Evolutionary conservation across 1,284 basidiomycete genomes (phyloP).

Genomic region (Flammula alnicola): DNA sequence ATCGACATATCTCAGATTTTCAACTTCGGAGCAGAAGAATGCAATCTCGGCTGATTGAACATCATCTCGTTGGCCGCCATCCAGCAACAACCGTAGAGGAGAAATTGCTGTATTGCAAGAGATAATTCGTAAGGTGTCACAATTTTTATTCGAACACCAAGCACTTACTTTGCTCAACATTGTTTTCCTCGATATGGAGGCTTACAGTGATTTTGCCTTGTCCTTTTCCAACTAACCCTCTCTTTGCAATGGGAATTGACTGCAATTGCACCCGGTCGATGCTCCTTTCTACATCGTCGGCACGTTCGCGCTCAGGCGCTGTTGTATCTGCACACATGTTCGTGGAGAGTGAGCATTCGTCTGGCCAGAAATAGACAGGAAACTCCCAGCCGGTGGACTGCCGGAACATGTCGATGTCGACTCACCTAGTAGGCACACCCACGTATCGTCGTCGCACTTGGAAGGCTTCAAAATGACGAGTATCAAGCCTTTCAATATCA

Average conservation of each 20-base stretch:
- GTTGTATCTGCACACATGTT: too few species aligned
- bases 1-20: conserved; percentile 19
- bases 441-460: conserved; percentile 27
- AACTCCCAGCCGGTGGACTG: background rate
- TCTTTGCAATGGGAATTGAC: too few species aligned
- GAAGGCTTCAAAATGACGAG: conserved; percentile 3
- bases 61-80: conserved; percentile 3
- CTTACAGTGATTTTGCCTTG: too few species aligned
- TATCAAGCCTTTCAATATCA: background rate
- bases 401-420: background rate
- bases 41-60: conserved; percentile 15
- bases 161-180: conserved; percentile 4
- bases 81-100: conserved; percentile 10
- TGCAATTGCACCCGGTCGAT: too few species aligned
- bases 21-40: conserved; percentile 16
- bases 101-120: background rate
- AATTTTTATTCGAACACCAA: background rate
- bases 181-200: conserved; percentile 3
- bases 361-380: background rate
- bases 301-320: too few species aligned
- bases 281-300: too few species aligned
- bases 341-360: background rate
- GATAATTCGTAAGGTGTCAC: background rate
- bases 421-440: conserved; percentile 32
- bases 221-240: too few species aligned